Conservation (phyloP, 176 grass and related monocot species). For the Rhipidocladum racemiflorum region DNA sequence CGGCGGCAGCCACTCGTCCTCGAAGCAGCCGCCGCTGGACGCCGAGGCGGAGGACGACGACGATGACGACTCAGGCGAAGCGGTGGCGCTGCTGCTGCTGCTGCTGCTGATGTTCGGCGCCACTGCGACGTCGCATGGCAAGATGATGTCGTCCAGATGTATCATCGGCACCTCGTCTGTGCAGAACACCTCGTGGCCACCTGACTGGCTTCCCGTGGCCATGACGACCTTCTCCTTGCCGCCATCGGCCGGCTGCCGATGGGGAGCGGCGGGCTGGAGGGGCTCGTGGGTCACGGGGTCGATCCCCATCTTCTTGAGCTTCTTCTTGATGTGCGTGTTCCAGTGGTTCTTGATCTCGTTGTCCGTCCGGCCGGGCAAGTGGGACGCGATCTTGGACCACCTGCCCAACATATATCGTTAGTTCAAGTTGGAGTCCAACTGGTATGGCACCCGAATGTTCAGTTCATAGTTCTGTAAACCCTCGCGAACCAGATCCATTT, state of each 20-base stretch:
- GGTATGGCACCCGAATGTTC: neutral
- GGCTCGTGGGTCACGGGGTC: constrained; percentile 70
- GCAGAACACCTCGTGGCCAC: constrained; percentile 34
- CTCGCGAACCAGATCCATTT: no score
- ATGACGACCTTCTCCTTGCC: neutral
- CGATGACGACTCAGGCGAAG: constrained; percentile 23
- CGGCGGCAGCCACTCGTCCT: constrained; percentile 47
- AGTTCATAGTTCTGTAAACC: neutral
- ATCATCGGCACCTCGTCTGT: constrained; percentile 59
- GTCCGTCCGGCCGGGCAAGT: constrained; percentile 75
- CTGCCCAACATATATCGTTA: neutral
- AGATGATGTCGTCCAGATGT: constrained; percentile 48
- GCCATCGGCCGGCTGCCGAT: neutral
- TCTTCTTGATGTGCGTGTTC: constrained; percentile 95
- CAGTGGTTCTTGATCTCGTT: constrained; percentile 98
- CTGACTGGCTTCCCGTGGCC: neutral
- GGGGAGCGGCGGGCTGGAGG: constrained; percentile 5
- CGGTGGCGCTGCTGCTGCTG: neutral
- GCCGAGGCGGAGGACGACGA: constrained; percentile 19
- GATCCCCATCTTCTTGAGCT: constrained; percentile 82
- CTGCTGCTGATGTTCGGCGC: neutral
- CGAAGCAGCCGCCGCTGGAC: constrained; percentile 29
- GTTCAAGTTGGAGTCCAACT: neutral
- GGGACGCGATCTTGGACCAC: constrained; percentile 91
- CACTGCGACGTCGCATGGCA: neutral